These are phyloP conservation scores for Aspergillus saccharolyticus DNA, from an alignment of 495 filamentous ascomycete species.

Conservation along the genomic window DNA sequence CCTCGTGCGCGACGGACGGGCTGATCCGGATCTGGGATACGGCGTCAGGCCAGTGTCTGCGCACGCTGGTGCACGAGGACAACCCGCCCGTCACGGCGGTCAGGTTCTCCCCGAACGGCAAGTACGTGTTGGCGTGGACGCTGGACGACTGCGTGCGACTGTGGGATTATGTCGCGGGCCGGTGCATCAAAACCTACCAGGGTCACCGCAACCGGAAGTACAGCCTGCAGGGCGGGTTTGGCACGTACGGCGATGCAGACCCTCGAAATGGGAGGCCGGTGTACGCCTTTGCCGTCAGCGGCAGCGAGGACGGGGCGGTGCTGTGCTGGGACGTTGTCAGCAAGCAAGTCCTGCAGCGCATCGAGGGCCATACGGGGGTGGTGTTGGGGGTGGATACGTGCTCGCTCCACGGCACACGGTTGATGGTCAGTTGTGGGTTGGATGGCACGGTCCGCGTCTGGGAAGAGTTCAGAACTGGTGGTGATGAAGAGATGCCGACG, in stretches of 20 bases:
- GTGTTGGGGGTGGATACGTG: slow-evolving; percentile 78
- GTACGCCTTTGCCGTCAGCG: slow-evolving; percentile 66
- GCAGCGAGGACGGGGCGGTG: slow-evolving; percentile 82
- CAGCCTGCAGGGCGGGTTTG: slow-evolving; percentile 78
- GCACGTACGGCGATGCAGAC: slow-evolving; percentile 48
- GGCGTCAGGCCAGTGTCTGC: slow-evolving; percentile 87
- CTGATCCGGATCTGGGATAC: slow-evolving; percentile 95
- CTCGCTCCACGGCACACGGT: slow-evolving; percentile 28
- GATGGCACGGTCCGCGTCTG: slow-evolving; percentile 63
- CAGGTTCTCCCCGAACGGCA: slow-evolving; percentile 88
- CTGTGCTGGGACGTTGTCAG: slow-evolving; percentile 84
- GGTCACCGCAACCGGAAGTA: slow-evolving; percentile 83
- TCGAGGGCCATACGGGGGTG: slow-evolving; percentile 69
- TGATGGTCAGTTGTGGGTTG: slow-evolving; percentile 58
- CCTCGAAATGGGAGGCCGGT: slow-evolving; percentile 27
- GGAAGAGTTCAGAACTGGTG: slow-evolving; percentile 29
- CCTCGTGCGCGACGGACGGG: slow-evolving; percentile 83
- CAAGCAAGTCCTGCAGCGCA: slow-evolving; percentile 72
- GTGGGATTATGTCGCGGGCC: slow-evolving; percentile 89
- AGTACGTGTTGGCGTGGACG: slow-evolving; percentile 85
- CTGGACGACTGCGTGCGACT: slow-evolving; percentile 84
- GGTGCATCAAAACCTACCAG: slow-evolving; percentile 93
- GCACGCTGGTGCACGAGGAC: slow-evolving; percentile 93
- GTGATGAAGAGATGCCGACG: neutral
- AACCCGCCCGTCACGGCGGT: slow-evolving; percentile 88